Percentiles rank a stretch among this genome's conserved stretches.
These are phyloP conservation scores for Neurospora africana DNA, from an alignment of 495 filamentous ascomycete genomes.

Conservation along the genomic window DNA sequence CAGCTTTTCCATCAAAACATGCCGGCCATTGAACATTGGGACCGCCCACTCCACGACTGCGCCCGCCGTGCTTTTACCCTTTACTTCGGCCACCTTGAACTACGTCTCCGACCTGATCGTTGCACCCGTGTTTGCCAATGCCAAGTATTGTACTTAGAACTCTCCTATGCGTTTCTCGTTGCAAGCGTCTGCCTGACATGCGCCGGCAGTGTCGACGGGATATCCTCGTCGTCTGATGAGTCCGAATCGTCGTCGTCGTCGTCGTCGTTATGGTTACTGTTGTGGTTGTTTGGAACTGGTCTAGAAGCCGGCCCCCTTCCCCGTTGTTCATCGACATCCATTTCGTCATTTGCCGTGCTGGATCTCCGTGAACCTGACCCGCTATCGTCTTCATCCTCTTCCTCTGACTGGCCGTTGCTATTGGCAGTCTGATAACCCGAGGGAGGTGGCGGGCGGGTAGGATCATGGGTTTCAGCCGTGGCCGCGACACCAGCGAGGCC, in stretches of 20 bases:
- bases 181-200: slow-evolving; percentile 11
- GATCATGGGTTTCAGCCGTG: slow-evolving; percentile 23
- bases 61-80: background rate
- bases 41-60: background rate
- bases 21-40: background rate
- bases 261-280: slow-evolving; percentile 2
- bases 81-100: background rate
- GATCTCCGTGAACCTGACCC: background rate
- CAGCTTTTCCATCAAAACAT: background rate
- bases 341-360: background rate
- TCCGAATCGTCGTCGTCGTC: slow-evolving; percentile 25
- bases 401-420: slow-evolving; percentile 2
- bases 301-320: background rate
- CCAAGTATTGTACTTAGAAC: background rate
- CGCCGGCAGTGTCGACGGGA: slow-evolving; percentile 30
- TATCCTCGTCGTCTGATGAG: slow-evolving; percentile 31
- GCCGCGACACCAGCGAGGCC: slow-evolving; percentile 21
- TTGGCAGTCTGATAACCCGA: slow-evolving; percentile 2
- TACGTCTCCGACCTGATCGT: background rate
- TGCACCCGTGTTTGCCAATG: background rate
- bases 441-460: slow-evolving; percentile 12
- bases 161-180: slow-evolving; percentile 2
- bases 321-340: background rate
- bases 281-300: background rate
- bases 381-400: background rate